Evolutionary conservation across 768 basidiomycete genomes (phyloP).

Genomic region (Dendrothele bispora): DNA sequence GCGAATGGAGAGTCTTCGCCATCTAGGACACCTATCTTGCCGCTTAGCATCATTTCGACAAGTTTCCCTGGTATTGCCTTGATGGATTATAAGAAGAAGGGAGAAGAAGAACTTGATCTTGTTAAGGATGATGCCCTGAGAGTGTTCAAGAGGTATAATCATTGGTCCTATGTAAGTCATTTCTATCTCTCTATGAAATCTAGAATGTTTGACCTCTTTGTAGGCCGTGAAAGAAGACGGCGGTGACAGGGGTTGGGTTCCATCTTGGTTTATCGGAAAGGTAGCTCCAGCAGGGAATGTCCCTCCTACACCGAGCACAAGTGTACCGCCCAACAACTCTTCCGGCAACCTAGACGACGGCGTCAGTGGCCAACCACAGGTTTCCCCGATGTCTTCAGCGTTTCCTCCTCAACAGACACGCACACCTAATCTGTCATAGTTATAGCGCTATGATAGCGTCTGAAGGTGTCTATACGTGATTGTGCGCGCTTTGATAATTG

Average conservation of each 20-base stretch:
- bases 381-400: constrained; percentile 83
- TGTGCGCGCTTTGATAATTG: neutral
- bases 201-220: constrained; percentile 11
- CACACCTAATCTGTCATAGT: constrained; percentile 17
- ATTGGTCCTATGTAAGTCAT: constrained; percentile 85
- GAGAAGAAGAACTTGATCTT: constrained; percentile 88
- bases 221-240: constrained; percentile 92
- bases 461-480: too few species aligned
- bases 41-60: constrained; percentile 91
- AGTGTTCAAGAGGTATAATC: constrained; percentile 97
- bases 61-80: constrained; percentile 95
- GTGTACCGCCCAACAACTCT: constrained; percentile 27
- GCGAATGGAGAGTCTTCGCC: constrained; percentile 36
- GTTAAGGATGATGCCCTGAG: constrained; percentile 85
- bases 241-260: constrained; percentile 96
- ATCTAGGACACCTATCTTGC: constrained; percentile 75
- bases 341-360: constrained; percentile 36
- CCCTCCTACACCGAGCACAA: constrained; percentile 44
- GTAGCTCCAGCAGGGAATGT: constrained; percentile 53
- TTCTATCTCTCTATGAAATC: constrained; percentile 4
- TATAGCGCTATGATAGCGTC: neutral
- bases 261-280: constrained; percentile 97
- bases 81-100: constrained; percentile 95
- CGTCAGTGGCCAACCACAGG: constrained; percentile 47
- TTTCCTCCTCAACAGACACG: constrained; percentile 58